phyloP scores from a whole-genome alignment of 2,329 filamentous ascomycete species.

The Xylariaceae sp. region DNA sequence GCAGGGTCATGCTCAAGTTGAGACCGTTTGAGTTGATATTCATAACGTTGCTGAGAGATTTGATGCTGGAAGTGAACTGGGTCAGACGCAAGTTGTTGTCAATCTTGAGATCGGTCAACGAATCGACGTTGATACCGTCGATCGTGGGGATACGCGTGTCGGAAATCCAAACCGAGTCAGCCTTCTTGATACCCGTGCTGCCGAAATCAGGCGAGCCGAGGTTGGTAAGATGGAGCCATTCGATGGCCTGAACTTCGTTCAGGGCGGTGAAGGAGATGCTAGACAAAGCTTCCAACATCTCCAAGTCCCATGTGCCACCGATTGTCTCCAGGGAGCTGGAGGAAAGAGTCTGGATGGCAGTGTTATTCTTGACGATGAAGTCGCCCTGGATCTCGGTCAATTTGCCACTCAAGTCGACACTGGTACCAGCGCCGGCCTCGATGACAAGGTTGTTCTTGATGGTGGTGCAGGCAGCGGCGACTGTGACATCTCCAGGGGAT shows the following conservation, averaged over 20 bases:
- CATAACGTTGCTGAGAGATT: conserved; percentile 67
- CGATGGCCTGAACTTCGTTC: conserved; percentile 60
- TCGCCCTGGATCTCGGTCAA: conserved; percentile 50
- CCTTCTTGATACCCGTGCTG: conserved; percentile 58
- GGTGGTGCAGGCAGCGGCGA: conserved; percentile 61
- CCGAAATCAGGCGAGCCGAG: conserved; percentile 49
- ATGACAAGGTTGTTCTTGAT: conserved; percentile 67
- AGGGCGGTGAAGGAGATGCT: conserved; percentile 65
- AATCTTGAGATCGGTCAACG: conserved; percentile 71
- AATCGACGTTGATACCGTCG: conserved; percentile 73
- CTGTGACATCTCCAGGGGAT: conserved; percentile 58
- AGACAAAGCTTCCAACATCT: conserved; percentile 64
- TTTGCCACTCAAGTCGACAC: conserved; percentile 60
- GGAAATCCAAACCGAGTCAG: conserved; percentile 66
- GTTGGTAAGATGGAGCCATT: conserved; percentile 67
- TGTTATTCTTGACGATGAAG: conserved; percentile 58
- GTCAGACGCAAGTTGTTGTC: conserved; percentile 85
- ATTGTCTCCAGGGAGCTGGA: conserved; percentile 62
- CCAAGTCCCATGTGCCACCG: conserved; percentile 64
- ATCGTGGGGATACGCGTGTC: conserved; percentile 82
- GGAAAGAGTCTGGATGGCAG: conserved; percentile 57
- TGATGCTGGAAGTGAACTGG: conserved; percentile 71
- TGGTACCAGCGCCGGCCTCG: conserved; percentile 49
- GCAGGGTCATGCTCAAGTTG: conserved; percentile 67
- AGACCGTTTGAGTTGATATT: conserved; percentile 77